These are phyloP conservation scores for Fraxinus pennsylvanica DNA, from an alignment of 257 asterid species.

Conservation along the genomic window DNA sequence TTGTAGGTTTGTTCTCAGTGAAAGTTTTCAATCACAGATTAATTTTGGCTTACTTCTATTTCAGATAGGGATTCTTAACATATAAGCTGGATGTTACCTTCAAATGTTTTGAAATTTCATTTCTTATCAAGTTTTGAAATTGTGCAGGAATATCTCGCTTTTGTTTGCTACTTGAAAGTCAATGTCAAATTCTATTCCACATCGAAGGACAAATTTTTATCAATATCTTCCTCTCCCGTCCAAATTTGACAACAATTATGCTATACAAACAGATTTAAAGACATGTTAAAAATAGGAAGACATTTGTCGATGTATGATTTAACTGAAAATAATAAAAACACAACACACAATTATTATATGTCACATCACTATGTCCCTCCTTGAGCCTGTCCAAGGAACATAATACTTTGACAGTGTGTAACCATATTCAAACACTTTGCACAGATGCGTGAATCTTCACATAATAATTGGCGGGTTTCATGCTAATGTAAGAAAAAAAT, in stretches of 20 bases:
- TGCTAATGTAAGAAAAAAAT: too few species aligned
- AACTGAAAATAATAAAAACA: too few species aligned
- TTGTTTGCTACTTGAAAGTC: slow-evolving; percentile 96
- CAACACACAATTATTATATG: too few species aligned
- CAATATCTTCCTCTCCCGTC: not conserved
- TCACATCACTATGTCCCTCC: too few species aligned
- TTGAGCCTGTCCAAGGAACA: too few species aligned
- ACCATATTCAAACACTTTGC: too few species aligned
- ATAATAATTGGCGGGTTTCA: too few species aligned
- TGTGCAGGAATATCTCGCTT: slow-evolving; percentile 91
- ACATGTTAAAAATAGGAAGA: too few species aligned
- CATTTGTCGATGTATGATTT: too few species aligned
- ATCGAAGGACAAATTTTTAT: not conserved
- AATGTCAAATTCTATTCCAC: slow-evolving; percentile 53
- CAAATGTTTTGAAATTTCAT: slow-evolving; percentile 2
- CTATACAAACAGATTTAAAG: too few species aligned
- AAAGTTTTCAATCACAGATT: slow-evolving; percentile 6
- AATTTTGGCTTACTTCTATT: not conserved
- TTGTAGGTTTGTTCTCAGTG: not conserved
- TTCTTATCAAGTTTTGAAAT: slow-evolving; percentile 40
- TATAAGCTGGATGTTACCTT: slow-evolving; percentile 10
- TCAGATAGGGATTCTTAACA: slow-evolving; percentile 9
- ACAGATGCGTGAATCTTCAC: too few species aligned
- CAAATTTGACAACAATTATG: not conserved
- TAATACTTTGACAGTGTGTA: too few species aligned